Evolutionary conservation across 1,284 basidiomycete species (phyloP), one percentile per base, ranked within the genome.

Genomic region (Heterobasidion annosum): DNA sequence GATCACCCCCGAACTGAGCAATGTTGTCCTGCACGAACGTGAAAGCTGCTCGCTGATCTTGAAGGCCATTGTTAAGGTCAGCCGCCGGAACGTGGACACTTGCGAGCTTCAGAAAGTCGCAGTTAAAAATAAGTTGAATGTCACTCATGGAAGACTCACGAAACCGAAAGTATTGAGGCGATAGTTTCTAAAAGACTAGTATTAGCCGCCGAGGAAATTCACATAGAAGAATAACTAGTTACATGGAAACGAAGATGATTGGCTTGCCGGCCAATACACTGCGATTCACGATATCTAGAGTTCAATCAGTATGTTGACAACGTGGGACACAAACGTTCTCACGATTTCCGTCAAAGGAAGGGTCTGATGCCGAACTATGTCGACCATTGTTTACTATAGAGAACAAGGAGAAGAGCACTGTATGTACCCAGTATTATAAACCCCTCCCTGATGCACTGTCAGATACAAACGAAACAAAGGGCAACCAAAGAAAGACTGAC

Each of bases 1-100:
- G 74, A 63, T 87, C 81, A 0, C 86, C 86, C 2, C 85, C 83
- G 60, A 89, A 88, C 0, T 69, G 68, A 0, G 68, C 70, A 34
- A 88, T 78, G 57, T 88, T 84, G 10, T 79, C 63, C 56, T 82
- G 77, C 2, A 88, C 62, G 66, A 85, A 89, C n/a, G 67, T 59
- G 1, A 88, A 67, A 0, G 81, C 81, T 12, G 73, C 68, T 7
- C 74, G 70, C 57, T 86, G 80, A 62, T 88, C 84, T 40, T 70
- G 69, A 5, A 83, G 65, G 5, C 81, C 81, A 1, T 70, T 74
- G 53, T 83, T 81, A 9, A 83, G 67, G 59, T 82, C 79, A 59
- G 76, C 63, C 0, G 75, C 67, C 0, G 70, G 66, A 4, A 82
- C 71, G 53, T 70, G 65, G 1, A 66, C 59, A 56, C 81, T 82